Evolutionary conservation across 179 eudicot species (phyloP).

Genomic region (Silene noctiflora): DNA sequence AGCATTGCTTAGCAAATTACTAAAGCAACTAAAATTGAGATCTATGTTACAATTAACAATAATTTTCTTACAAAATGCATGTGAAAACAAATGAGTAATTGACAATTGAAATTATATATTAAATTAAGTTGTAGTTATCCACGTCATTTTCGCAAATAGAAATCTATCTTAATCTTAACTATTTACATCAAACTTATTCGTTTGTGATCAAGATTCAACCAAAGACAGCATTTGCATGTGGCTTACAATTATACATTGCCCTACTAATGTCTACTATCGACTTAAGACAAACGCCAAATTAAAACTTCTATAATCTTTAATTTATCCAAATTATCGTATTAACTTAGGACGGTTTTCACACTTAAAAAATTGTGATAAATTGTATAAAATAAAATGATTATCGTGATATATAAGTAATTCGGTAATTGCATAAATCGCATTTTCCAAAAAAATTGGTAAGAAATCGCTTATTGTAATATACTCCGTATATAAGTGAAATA

Average conservation of each 20-base stretch:
- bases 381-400: too few relatives aligned
- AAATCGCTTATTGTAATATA: too few relatives aligned
- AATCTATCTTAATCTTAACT: not conserved
- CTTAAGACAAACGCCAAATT: not conserved
- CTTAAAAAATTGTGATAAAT: too few relatives aligned
- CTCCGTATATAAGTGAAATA: too few relatives aligned
- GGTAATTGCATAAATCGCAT: too few relatives aligned
- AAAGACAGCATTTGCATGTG: conserved; percentile 17
- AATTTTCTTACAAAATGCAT: not conserved
- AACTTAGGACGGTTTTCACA: too few relatives aligned
- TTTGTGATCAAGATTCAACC: conserved; percentile 4
- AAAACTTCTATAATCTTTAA: too few relatives aligned
- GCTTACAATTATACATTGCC: conserved; percentile 2
- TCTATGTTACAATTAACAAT: conserved; percentile 5
- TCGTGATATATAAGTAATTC: too few relatives aligned
- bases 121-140: conserved; percentile 15
- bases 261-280: not conserved
- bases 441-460: too few relatives aligned
- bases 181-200: not conserved
- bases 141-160: conserved; percentile 8
- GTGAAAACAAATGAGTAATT: not conserved
- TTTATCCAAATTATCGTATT: too few relatives aligned
- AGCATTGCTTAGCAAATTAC: not conserved
- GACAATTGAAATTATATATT: conserved; percentile 19
- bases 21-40: not conserved